A percentile compares a stretch with the other conserved stretches of the same genome.
Evolutionary conservation across 768 basidiomycete genomes (phyloP).

Genomic region (Lactarius akahatsu): DNA sequence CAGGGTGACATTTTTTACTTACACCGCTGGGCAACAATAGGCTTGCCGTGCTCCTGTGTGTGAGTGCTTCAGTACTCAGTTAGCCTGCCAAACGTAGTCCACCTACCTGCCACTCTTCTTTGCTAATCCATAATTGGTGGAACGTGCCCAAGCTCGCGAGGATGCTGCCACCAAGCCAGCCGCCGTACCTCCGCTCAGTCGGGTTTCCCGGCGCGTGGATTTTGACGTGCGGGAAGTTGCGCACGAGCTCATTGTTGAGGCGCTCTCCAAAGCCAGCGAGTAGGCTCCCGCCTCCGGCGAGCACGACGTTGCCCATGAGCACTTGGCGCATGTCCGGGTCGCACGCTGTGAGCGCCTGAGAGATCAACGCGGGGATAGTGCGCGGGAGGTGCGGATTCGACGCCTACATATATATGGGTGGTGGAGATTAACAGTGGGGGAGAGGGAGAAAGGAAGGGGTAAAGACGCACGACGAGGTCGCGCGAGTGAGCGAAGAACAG

Average conservation of each 20-base stretch:
- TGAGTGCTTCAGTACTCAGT: not conserved
- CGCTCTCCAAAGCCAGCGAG: slow-evolving; percentile 86
- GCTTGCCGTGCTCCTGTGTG: slow-evolving; percentile 72
- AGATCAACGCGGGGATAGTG: slow-evolving; percentile 72
- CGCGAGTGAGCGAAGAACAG: slow-evolving; percentile 78
- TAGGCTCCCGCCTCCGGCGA: slow-evolving; percentile 91
- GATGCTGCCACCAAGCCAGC: slow-evolving; percentile 96
- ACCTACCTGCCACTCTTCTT: slow-evolving; percentile 87
- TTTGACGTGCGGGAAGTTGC: slow-evolving; percentile 82
- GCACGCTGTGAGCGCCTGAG: slow-evolving; percentile 74
- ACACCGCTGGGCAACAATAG: slow-evolving; percentile 82
- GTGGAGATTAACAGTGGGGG: not conserved
- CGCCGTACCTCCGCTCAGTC: slow-evolving; percentile 84
- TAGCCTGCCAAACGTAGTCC: not conserved
- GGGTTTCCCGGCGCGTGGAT: slow-evolving; percentile 91
- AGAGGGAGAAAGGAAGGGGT: too few relatives aligned
- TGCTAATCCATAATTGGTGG: slow-evolving; percentile 95
- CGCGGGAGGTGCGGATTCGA: slow-evolving; percentile 70
- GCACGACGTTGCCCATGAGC: slow-evolving; percentile 88
- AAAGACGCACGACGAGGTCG: slow-evolving; percentile 34
- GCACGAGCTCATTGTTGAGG: slow-evolving; percentile 68
- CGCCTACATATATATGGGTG: slow-evolving; percentile 34
- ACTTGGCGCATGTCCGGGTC: slow-evolving; percentile 91
- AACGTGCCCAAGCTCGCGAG: slow-evolving; percentile 94
- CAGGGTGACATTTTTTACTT: slow-evolving; percentile 48